Percentiles rank a stretch among this genome's conserved stretches.
These are phyloP conservation scores for Aspergillus neotritici DNA, from an alignment of 2,329 filamentous ascomycete genomes.

Conservation along the genomic window DNA sequence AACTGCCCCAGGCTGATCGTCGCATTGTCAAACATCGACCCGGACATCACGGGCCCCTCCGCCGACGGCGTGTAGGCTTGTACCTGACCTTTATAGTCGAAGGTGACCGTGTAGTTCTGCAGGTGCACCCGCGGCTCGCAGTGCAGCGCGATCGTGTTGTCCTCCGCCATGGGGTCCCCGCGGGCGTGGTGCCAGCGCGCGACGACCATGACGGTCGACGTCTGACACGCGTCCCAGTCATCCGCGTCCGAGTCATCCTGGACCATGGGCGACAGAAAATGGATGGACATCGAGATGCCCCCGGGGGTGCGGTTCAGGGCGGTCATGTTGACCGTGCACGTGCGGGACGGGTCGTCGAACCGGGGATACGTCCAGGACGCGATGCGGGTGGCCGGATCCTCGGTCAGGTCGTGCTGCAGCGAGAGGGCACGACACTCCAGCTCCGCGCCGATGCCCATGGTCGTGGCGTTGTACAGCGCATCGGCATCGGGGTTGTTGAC, in stretches of 20 bases:
- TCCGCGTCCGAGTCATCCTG: constrained; percentile 16
- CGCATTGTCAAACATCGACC: constrained; percentile 29
- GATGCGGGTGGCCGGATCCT: constrained; percentile 9
- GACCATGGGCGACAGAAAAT: constrained; percentile 27
- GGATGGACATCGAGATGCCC: constrained; percentile 27
- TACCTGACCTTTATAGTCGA: constrained; percentile 28
- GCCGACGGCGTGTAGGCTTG: constrained; percentile 11
- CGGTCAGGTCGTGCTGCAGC: constrained; percentile 12
- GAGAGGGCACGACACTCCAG: constrained; percentile 21
- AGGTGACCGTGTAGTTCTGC: constrained; percentile 21
- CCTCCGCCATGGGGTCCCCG: constrained; percentile 15
- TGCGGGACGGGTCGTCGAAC: constrained; percentile 18
- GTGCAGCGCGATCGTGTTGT: constrained; percentile 29
- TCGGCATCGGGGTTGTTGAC: constrained; percentile 18
- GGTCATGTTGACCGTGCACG: constrained; percentile 26
- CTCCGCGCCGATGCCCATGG: constrained; percentile 24
- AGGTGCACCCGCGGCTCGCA: constrained; percentile 25
- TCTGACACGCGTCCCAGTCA: constrained; percentile 25
- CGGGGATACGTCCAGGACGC: constrained; percentile 23
- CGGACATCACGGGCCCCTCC: constrained; percentile 17
- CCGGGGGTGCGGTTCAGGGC: constrained; percentile 16
- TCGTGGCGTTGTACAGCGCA: constrained; percentile 23
- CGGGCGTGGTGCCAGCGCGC: constrained; percentile 31
- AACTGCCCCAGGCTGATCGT: constrained; percentile 31
- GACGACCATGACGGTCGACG: constrained; percentile 27